These are phyloP conservation scores for Pyrrhoderma lamaoense DNA, from an alignment of 1,284 basidiomycete genomes.

Conservation along the genomic window DNA sequence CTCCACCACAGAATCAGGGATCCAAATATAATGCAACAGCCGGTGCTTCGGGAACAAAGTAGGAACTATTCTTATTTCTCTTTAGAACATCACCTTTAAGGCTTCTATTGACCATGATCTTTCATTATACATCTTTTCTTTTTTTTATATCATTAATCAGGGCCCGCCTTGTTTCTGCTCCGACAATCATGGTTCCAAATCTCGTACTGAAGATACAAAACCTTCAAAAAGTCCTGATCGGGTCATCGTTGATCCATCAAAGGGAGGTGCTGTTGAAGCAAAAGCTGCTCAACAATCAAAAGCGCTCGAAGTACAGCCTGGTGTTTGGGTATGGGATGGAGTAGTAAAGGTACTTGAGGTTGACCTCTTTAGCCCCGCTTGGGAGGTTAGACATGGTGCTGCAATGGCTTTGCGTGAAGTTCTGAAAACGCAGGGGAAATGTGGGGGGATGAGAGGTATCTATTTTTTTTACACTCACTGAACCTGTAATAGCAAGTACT, in stretches of 20 bases:
- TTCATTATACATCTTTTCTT: not conserved
- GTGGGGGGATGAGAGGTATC: constrained; percentile 77
- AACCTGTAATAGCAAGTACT: constrained; percentile 3
- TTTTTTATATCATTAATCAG: constrained; percentile 31
- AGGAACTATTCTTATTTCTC: not conserved
- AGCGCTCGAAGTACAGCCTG: constrained; percentile 63
- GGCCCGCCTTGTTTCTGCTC: constrained; percentile 58
- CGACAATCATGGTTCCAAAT: constrained; percentile 30
- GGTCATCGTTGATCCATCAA: constrained; percentile 67
- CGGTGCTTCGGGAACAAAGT: not conserved
- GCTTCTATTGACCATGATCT: no score
- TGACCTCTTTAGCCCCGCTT: constrained; percentile 80
- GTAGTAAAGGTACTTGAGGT: constrained; percentile 78
- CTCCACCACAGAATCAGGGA: constrained; percentile 48
- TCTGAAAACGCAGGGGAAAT: constrained; percentile 78
- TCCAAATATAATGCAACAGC: constrained; percentile 52
- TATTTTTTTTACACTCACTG: not conserved
- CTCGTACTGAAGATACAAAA: constrained; percentile 52
- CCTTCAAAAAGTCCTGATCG: constrained; percentile 45
- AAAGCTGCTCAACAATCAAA: constrained; percentile 67
- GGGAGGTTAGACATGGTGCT: constrained; percentile 95
- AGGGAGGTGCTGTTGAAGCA: constrained; percentile 73
- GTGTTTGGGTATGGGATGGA: constrained; percentile 86
- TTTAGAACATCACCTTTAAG: no score
- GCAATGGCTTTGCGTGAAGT: constrained; percentile 89